Conservation (phyloP, 805 yeast species). For the Kuraishia capsulata region DNA sequence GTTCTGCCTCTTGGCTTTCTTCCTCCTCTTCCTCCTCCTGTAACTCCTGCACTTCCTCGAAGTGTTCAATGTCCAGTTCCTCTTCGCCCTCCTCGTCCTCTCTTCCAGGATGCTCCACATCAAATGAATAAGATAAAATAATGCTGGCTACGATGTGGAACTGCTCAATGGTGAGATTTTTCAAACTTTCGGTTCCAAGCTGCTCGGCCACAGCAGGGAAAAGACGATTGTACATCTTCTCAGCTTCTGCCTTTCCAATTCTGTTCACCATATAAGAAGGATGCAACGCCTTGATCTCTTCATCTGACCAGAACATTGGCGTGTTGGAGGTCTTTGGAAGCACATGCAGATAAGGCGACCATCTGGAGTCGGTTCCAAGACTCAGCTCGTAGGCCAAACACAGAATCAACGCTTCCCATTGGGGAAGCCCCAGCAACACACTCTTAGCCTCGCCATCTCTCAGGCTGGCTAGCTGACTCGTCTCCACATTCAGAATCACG, state of each 20-base stretch:
- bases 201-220: conserved; percentile 29
- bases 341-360: conserved; percentile 66
- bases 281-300: conserved; percentile 42
- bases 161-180: conserved; percentile 36
- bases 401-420: conserved; percentile 76
- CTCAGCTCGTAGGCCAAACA: conserved; percentile 55
- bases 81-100: conserved; percentile 22
- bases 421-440: conserved; percentile 34
- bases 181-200: conserved; percentile 25
- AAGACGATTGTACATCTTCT: conserved; percentile 42
- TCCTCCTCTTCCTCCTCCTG: conserved; percentile 15
- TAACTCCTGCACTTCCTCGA: conserved; percentile 7
- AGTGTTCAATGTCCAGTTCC: conserved; percentile 13
- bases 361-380: conserved; percentile 37
- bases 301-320: conserved; percentile 72
- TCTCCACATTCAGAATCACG: conserved; percentile 49
- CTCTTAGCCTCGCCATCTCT: conserved; percentile 22
- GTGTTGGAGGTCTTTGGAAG: conserved; percentile 60
- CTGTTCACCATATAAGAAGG: conserved; percentile 69
- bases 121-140: conserved; percentile 88
- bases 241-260: conserved; percentile 64
- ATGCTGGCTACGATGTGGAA: conserved; percentile 71
- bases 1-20: conserved; percentile 26
- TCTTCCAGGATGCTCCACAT: conserved; percentile 40
- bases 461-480: conserved; percentile 33